Base-by-base conservation (phyloP, 345 rosid species). In the Lumnitzera racemosa region DNA sequence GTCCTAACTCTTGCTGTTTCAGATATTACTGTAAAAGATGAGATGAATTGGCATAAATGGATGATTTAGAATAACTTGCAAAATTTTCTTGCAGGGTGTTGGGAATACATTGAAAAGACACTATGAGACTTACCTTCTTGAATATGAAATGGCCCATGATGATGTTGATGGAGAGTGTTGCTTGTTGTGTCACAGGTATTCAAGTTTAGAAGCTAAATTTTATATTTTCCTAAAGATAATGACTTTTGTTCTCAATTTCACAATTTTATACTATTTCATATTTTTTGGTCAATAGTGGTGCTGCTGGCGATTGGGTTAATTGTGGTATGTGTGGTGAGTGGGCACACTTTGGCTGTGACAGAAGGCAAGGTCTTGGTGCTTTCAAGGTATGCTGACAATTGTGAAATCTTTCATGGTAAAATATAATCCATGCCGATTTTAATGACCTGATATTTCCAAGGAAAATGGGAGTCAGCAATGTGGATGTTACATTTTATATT, bases 271-370 rank as follows among this genome's bases (percentile, higher is more conserved):
- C 20, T 12, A 1, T 2, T 8, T 51, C 3, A 20, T 17, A 3
- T 8, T 3, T 3, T 20, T 15, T 25, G 4, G 25, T 27, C 41
- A 14, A 62, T 76, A 80, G 81, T 67, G 75, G 84, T 4, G 81
- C 84, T 46, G 77, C 84, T n/a, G 84, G 84, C 36, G 84, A 80
- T 59, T 80, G 81, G 84, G 84, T 80, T 58, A 80, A 80, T 57
- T 80, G 84, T 51, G 84, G 84, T 47, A 69, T 69, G 7, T 76
- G 84, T 49, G 84, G 76, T 3, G 84, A 80, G 67, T 80, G 84
- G 84, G 84, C 84, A 23, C 84, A 80, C 61, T 80, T 80, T 48
- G 84, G 84, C 56, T 80, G 84, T 43, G 84, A 80, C 51, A 73
- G 84, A 72, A 69, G 84, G 72, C 84, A 76, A 58, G 81, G 84